Conservation (phyloP, 805 yeast genomes). For the Metschnikowia santaceciliae region DNA sequence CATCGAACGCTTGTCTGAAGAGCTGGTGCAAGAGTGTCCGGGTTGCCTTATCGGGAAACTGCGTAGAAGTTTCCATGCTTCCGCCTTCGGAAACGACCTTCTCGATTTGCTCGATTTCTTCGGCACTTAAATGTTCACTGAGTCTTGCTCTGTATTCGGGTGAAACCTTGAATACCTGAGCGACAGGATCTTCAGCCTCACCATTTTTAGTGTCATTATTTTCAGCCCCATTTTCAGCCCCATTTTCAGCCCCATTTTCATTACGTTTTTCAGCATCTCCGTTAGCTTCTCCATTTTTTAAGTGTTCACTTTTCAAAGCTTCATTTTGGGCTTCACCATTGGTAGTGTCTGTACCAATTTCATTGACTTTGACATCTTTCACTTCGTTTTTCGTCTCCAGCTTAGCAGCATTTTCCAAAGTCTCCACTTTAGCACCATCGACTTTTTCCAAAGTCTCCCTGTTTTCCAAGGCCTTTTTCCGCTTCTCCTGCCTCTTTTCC, state of each 20-base stretch:
- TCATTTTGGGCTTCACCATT: too few relatives aligned
- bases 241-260: too few relatives aligned
- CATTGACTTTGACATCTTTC: too few relatives aligned
- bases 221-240: too few relatives aligned
- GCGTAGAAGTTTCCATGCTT: conserved; percentile 52
- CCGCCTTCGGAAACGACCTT: conserved; percentile 52
- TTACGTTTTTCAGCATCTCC: too few relatives aligned
- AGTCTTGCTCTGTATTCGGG: conserved; percentile 44
- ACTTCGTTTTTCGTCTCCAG: not conserved
- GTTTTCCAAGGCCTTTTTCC: conserved; percentile 16
- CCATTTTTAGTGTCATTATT: too few relatives aligned
- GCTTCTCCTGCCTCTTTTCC: conserved; percentile 44
- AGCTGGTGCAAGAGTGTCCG: conserved; percentile 79
- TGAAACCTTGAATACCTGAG: too few relatives aligned
- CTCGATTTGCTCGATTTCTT: conserved; percentile 54
- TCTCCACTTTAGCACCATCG: not conserved
- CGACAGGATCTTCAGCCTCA: too few relatives aligned
- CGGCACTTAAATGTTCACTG: conserved; percentile 53
- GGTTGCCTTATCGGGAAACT: conserved; percentile 62
- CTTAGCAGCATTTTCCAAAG: conserved; percentile 22
- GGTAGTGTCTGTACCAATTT: too few relatives aligned
- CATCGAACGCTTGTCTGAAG: conserved; percentile 67
- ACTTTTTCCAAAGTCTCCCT: not conserved
- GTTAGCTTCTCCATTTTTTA: too few relatives aligned
- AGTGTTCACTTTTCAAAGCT: too few relatives aligned